Base-by-base conservation (phyloP, 148 eudicot genomes). In the Heliosperma pusillum region DNA sequence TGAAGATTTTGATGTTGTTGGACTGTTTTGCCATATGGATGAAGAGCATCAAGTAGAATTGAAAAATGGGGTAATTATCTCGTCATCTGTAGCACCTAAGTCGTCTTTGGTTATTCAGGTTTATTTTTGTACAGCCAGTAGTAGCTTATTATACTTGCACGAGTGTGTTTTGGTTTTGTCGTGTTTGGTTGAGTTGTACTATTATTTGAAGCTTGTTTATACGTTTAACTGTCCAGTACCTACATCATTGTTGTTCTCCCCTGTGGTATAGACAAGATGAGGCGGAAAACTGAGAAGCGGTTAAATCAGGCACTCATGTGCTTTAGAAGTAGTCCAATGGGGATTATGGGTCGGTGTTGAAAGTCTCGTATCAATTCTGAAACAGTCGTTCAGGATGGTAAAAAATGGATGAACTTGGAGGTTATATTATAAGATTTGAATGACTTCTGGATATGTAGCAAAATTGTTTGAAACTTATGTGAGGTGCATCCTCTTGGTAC, bases 11-110 rank as follows among this genome's bases (percentile, higher is more conserved):
- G 97, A 95, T 76, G 83, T 89, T 52, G 97, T 95, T 47, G 97
- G 97, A 58, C 88, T 95, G 19, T 92, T 90, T 78, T 95, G 97
- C 72, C 98, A 95, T 79, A 85, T 95, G 69, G 97, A 95, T 55
- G 97, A 95, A 60, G 97, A 90, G 71, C 97, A 95, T 75, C 81
- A 85, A 33, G 81, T 92, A 69, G 93, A 90, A 74, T 86, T 88
- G 73, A 92, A 89, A 70, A 83, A 84, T 78, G 97, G 96, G 98
- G 98, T 95, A 88, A 79, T 45, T 36, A 5, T 20, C 24, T 66
- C 52, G 26, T n/a, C 22, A n/a, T 17, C 16, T 16, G 7, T 60
- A 42, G 36, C 30, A 22, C 10, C 27, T 29, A 27, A 13, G 0
- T 36, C 44, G 22, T 24, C 5, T 1, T 3, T 33, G n/a, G 22